Conservation (phyloP, 441 rosid species). For the Populus trichocarpa region DNA sequence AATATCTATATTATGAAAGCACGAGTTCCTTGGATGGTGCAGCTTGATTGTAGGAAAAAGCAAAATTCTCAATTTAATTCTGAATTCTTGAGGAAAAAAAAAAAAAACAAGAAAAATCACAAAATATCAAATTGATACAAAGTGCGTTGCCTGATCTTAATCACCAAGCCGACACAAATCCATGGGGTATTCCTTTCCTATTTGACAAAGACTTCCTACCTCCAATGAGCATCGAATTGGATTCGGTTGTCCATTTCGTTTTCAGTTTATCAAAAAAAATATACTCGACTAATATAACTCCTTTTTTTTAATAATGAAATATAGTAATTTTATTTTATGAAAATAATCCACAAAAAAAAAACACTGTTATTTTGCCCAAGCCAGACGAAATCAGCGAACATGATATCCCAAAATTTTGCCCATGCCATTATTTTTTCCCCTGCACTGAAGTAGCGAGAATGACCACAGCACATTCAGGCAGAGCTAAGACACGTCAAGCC, state of each 20-base stretch:
- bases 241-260: background rate
- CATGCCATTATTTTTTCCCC: background rate
- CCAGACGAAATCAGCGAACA: background rate
- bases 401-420: background rate
- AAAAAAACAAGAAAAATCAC: too few species aligned
- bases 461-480: background rate
- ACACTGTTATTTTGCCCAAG: too few species aligned
- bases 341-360: too few species aligned
- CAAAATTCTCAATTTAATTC: background rate
- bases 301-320: too few species aligned
- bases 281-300: too few species aligned
- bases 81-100: too few species aligned
- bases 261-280: background rate
- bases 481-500: background rate
- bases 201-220: background rate
- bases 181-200: background rate
- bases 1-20: background rate
- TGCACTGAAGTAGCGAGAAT: background rate
- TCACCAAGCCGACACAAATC: too few species aligned
- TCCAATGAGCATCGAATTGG: too few species aligned
- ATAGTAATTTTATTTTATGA: too few species aligned
- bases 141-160: too few species aligned
- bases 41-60: background rate
- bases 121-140: too few species aligned
- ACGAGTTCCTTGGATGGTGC: background rate